phyloP scores from a whole-genome alignment of 2,329 filamentous ascomycete genomes.

The Aquanectria penicillioides region DNA sequence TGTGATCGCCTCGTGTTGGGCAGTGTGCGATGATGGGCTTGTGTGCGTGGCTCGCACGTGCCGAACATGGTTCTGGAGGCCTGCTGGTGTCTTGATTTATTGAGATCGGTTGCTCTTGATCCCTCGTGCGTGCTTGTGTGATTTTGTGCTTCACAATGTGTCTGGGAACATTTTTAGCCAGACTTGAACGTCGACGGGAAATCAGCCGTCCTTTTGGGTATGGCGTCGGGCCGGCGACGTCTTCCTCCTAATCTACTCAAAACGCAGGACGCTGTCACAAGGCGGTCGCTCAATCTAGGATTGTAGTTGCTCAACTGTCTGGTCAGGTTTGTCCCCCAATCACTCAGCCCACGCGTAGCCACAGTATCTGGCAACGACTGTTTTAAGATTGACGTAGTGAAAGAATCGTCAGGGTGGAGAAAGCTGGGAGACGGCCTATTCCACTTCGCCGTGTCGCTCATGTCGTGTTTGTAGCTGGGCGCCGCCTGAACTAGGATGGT shows the following conservation, averaged over 20 bases:
- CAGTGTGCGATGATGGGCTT: background rate
- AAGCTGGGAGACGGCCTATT: conserved; percentile 54
- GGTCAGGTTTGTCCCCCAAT: conserved; percentile 52
- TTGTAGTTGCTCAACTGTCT: conserved; percentile 28
- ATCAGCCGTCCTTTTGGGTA: too few species aligned
- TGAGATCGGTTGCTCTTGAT: too few species aligned
- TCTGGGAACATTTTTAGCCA: too few species aligned
- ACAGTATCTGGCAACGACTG: conserved; percentile 52
- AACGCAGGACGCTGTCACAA: too few species aligned
- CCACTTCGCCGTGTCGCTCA: conserved; percentile 49
- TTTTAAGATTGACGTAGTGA: conserved; percentile 50
- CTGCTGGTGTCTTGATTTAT: background rate
- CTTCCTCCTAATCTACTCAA: too few species aligned
- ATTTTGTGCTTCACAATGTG: too few species aligned
- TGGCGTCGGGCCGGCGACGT: too few species aligned
- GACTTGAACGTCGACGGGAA: too few species aligned
- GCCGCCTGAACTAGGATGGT: conserved; percentile 53
- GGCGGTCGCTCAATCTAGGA: too few species aligned
- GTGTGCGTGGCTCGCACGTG: background rate
- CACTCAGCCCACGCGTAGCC: conserved; percentile 51
- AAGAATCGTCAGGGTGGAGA: conserved; percentile 45
- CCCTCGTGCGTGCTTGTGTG: too few species aligned
- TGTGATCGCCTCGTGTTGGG: background rate
- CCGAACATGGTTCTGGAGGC: background rate
- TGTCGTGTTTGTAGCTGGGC: conserved; percentile 52